These are phyloP conservation scores for Epichloe aotearoae DNA, from an alignment of 2,329 filamentous ascomycete genomes.

Conservation along the genomic window DNA sequence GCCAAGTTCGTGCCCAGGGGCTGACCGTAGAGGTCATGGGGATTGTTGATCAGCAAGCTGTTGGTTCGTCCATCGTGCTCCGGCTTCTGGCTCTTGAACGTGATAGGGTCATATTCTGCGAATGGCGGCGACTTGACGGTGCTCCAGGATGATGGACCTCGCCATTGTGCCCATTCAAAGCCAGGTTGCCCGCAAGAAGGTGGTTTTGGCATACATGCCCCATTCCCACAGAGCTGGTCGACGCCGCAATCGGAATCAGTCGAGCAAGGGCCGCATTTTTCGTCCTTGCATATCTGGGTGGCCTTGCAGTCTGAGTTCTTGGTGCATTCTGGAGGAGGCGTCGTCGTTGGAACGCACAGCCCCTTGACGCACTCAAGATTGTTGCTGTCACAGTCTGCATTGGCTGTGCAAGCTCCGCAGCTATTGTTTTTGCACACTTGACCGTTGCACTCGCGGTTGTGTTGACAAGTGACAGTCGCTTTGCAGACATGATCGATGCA, in stretches of 20 bases:
- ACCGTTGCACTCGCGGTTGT: slow-evolving; percentile 5
- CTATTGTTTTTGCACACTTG: slow-evolving; percentile 4
- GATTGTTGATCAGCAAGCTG: slow-evolving; percentile 5
- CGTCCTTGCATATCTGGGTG: slow-evolving; percentile 5
- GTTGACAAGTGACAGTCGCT: slow-evolving; percentile 1
- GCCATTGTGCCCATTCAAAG: slow-evolving; percentile 8
- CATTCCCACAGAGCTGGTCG: slow-evolving; percentile 4
- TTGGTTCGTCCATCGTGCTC: slow-evolving; percentile 6
- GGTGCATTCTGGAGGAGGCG: slow-evolving; percentile 4
- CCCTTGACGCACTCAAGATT: slow-evolving; percentile 4
- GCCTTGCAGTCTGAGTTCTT: slow-evolving; percentile 7
- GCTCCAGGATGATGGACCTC: slow-evolving; percentile 5
- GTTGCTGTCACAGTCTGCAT: slow-evolving; percentile 1
- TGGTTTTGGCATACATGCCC: slow-evolving; percentile 5
- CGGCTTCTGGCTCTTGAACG: slow-evolving; percentile 3
- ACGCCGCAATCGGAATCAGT: slow-evolving; percentile 3
- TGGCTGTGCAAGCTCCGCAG: slow-evolving; percentile 3
- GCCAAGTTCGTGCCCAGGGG: slow-evolving; percentile 3
- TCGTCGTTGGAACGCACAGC: slow-evolving; percentile 2
- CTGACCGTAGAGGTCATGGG: slow-evolving; percentile 3
- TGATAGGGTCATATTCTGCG: slow-evolving; percentile 5
- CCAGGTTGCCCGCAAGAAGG: slow-evolving; percentile 7
- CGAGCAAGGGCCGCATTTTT: slow-evolving; percentile 6
- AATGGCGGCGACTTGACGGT: slow-evolving; percentile 8
- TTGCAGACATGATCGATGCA: slow-evolving; percentile 4